Base-by-base conservation (phyloP, 106 monocot genomes). In the Iris macrosiphon region DNA sequence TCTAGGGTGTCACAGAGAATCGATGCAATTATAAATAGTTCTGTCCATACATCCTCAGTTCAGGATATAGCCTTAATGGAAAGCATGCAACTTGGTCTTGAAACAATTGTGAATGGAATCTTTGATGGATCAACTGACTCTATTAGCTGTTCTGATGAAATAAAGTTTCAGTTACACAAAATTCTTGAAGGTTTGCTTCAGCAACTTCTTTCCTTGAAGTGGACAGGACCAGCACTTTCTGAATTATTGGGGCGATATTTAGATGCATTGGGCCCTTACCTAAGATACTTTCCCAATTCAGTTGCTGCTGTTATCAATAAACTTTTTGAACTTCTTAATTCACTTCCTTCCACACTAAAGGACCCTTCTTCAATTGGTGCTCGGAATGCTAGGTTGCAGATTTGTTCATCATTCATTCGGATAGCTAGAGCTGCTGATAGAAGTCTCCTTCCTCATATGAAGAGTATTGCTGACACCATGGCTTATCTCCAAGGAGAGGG, bases 391-490 rank as follows among this genome's bases (percentile, higher is more conserved):
- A 79, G 96, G 60, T 75, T 96, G 61, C 96, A 90, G 55, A 77
- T 96, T 49, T 96, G 96, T 60, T 46, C 85, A 25, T 96, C 96
- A 48, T 96, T 96, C 66, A 87, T 96, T 55, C 70, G 90, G 19
- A 87, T 96, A 64, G 86, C 96, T 35, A 83, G 66, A 86, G 77
- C 90, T 72, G 86, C 96, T 54, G 83, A 87, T 30, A 80, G 66
- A 80, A 87, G 86, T 49, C 77, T 96, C 61, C 77, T 87, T 47
- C 89, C 96, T 74, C 86, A 87, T 67, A 90, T 90, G 90, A 85
- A 87, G 98, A 62, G 50, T 52, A 98, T 98, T 73, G 91, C 98
- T 47, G 87, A 98, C 55, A 91, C 91, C 7, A 98, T 98, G 91
- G 83, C 74, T 61, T 70, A 73, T 56, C 83, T 98, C 23, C 80